Base-by-base conservation (phyloP, 1,284 basidiomycete genomes). In the Tilletia caries region DNA sequence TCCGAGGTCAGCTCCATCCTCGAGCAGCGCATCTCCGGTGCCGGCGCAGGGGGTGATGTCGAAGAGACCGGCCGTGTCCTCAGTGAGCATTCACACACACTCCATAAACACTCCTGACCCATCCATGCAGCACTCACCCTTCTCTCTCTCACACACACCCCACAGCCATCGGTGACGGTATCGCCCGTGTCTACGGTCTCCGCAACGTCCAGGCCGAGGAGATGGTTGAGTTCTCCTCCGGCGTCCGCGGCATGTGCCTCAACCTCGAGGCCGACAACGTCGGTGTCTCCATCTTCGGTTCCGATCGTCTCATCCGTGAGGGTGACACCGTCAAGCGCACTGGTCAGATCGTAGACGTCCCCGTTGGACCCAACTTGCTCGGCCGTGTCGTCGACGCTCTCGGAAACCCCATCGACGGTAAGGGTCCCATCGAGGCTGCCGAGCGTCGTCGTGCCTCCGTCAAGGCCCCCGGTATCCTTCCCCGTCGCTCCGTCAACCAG, bases 211-310 rank as follows among this genome's bases (percentile, higher is more conserved):
- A 83, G 92, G 91, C 92, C 87, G 95, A 98, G 87, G 95, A 98
- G 90, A 98, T 98, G 95, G 95, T 98, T 89, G 95, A 98, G 89
- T 98, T 98, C 90, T 93, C 95, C 71, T 98, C 95, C 70, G 95
- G 95, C 87, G 90, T 98, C 84, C 83, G 83, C 69, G 85, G 85
- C 74, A 96, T 97, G 94, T 95, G 92, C 86, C 88, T 98, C 86
- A 98, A 98, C 91, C 91, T 98, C 89, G 95, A 98, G 88, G 93
- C 95, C 87, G 95, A 98, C 91, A 95, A 97, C 84, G 95, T 98
- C 78, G 95, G 95, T 94, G 93, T 98, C 84, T 94, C 95, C 88
- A 95, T 98, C 88, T 98, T 98, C 88, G 95, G 95, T 92, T 95
- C 93, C 86, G 95, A 98, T 88, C 93, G 95, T 89, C 90, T 91